Evolutionary conservation across 192 early-diverging fungal species (phyloP).

Genomic region (Gigaspora rosea): DNA sequence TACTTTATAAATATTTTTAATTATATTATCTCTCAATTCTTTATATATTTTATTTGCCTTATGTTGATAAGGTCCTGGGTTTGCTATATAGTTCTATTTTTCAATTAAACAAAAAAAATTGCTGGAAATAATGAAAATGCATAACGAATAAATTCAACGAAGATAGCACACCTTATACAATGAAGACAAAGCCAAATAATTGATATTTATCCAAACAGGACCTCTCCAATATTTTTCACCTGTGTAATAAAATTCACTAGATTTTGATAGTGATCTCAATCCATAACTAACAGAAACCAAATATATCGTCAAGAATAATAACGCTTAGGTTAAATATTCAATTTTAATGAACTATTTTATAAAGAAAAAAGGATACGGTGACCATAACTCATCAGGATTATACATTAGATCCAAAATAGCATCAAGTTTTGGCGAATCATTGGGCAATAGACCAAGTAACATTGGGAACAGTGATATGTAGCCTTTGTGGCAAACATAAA

Average conservation of each 20-base stretch:
- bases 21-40: conserved; percentile 71
- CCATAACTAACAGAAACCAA: conserved; percentile 37
- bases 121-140: not conserved
- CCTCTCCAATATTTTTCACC: conserved; percentile 97
- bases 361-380: conserved; percentile 46
- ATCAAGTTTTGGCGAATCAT: conserved; percentile 68
- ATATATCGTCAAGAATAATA: not conserved
- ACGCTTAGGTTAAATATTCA: too few species aligned
- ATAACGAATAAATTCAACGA: not conserved
- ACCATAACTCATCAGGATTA: conserved; percentile 81
- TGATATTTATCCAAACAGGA: conserved; percentile 91
- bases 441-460: conserved; percentile 69
- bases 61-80: conserved; percentile 68
- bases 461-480: conserved; percentile 86
- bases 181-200: conserved; percentile 80
- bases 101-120: conserved; percentile 4
- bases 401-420: conserved; percentile 76
- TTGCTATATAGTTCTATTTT: conserved; percentile 52
- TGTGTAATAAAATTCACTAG: conserved; percentile 65
- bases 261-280: conserved; percentile 65
- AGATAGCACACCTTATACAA: conserved; percentile 60
- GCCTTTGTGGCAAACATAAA: conserved; percentile 68
- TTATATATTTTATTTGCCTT: conserved; percentile 73
- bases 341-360: not conserved
- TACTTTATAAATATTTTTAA: conserved; percentile 74